A percentile compares a stretch with the other conserved stretches of the same genome.
These are phyloP conservation scores for Dictyostelium firmibasis DNA, from an alignment of 78 protist genomes.

Conservation along the genomic window DNA sequence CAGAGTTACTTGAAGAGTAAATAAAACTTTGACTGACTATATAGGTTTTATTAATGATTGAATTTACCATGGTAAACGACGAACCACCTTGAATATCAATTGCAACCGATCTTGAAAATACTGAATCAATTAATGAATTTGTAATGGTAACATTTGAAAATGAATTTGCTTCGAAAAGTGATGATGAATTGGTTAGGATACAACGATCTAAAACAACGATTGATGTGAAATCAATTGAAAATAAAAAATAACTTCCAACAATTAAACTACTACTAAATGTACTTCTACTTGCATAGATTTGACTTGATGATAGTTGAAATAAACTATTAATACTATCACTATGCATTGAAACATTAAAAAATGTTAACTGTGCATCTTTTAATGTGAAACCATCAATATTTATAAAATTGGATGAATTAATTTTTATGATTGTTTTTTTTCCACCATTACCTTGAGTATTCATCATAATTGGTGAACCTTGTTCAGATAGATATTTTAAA, in stretches of 20 bases:
- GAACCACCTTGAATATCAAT: neutral
- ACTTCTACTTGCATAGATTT: neutral
- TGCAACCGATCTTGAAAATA: neutral
- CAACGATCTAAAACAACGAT: neutral
- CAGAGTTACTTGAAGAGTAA: neutral
- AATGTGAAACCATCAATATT: neutral
- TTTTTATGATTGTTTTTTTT: neutral
- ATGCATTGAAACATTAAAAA: neutral
- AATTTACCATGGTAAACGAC: neutral
- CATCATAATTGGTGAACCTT: conserved; percentile 10
- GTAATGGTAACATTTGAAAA: neutral
- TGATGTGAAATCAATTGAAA: neutral
- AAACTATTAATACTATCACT: neutral
- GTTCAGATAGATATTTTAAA: neutral
- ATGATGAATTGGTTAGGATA: neutral
- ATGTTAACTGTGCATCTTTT: neutral
- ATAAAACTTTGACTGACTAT: neutral
- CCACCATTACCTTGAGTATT: neutral
- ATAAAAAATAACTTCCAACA: neutral
- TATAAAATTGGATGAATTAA: neutral
- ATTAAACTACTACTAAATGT: neutral
- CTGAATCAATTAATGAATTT: neutral
- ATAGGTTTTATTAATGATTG: neutral
- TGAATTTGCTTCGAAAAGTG: neutral
- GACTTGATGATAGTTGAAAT: neutral